Conservation (phyloP, 1,139 yeast species). For the Protomyces arabidopsidicola region DNA sequence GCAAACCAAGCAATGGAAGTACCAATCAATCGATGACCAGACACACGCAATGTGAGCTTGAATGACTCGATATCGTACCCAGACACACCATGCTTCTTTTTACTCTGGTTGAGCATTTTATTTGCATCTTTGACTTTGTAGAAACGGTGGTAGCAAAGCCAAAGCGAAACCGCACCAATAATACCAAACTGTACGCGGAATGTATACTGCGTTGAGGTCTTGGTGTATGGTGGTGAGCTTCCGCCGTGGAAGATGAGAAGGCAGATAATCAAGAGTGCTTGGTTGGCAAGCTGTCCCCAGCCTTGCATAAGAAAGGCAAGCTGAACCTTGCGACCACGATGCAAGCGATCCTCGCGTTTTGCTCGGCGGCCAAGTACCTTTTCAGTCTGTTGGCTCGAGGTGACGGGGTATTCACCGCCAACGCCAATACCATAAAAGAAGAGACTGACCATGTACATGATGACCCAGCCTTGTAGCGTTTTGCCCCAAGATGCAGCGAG, state of each 20-base stretch:
- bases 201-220: conserved; percentile 41
- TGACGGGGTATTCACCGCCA: conserved; percentile 97
- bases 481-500: conserved; percentile 55
- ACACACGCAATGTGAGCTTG: conserved; percentile 34
- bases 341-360: conserved; percentile 40
- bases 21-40: conserved; percentile 57
- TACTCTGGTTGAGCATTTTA: conserved; percentile 36
- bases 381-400: conserved; percentile 54
- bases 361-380: conserved; percentile 43
- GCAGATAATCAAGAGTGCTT: conserved; percentile 40
- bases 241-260: conserved; percentile 47
- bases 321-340: conserved; percentile 44
- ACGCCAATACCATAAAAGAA: conserved; percentile 69
- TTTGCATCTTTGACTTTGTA: conserved; percentile 42
- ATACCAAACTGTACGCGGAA: conserved; percentile 42
- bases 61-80: conserved; percentile 41
- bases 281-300: conserved; percentile 46
- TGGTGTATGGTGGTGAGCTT: conserved; percentile 60
- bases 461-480: conserved; percentile 42
- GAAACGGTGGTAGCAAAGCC: conserved; percentile 42
- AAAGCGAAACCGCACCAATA: conserved; percentile 43
- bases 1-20: conserved; percentile 43
- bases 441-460: conserved; percentile 67
- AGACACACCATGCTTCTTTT: conserved; percentile 40
- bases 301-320: conserved; percentile 46